A percentile compares a stretch with the other conserved stretches of the same genome.
Evolutionary conservation across 179 eudicot genomes (phyloP).

Genomic region (Corrigiola litoralis): DNA sequence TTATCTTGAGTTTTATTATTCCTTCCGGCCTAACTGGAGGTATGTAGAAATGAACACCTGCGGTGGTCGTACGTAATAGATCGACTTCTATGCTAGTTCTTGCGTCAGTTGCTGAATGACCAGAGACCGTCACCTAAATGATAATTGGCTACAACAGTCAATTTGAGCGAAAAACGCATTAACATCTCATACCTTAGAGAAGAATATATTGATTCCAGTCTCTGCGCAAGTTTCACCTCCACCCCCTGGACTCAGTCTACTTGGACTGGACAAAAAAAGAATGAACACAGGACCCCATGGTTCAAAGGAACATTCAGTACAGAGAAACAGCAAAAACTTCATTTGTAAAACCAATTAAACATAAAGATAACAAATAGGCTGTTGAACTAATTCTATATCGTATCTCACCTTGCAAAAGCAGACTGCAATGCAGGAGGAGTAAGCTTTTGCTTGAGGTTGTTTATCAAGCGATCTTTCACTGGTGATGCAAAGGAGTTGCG

Average conservation of each 20-base stretch:
- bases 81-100: too few species aligned
- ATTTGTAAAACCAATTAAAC: neutral
- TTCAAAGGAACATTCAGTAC: neutral
- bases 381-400: neutral
- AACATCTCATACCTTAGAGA: conserved; percentile 61
- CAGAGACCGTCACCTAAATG: neutral
- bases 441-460: conserved; percentile 66
- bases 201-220: conserved; percentile 76
- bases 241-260: conserved; percentile 79
- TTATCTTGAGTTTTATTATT: too few species aligned
- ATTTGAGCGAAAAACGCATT: neutral
- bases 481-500: conserved; percentile 89
- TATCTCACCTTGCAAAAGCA: conserved; percentile 83
- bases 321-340: neutral
- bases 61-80: too few species aligned
- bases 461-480: conserved; percentile 77
- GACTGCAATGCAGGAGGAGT: conserved; percentile 87
- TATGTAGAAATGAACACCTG: too few species aligned
- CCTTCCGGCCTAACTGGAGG: too few species aligned
- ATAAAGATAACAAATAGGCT: neutral
- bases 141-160: neutral
- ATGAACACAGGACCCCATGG: conserved; percentile 6
- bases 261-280: conserved; percentile 72
- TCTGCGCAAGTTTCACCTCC: conserved; percentile 99
- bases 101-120: neutral